A percentile compares a stretch with the other conserved stretches of the same genome.
Conservation (phyloP, 192 early-diverging fungal species). For the Chytriomyces sp. region DNA sequence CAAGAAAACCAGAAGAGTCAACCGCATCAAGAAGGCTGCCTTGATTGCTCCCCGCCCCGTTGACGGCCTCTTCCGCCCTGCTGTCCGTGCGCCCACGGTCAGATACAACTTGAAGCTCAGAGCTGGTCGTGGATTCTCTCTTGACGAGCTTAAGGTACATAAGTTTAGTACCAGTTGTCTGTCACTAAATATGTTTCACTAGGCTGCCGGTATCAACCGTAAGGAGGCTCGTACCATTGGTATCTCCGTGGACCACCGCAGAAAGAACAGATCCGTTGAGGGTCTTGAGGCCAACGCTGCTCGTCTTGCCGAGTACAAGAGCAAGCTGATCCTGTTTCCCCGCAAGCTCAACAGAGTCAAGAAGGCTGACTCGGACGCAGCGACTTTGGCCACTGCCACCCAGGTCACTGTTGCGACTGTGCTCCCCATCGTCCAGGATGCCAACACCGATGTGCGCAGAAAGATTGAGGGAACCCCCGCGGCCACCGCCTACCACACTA, state of each 20-base stretch:
- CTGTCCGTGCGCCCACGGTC: slow-evolving; percentile 92
- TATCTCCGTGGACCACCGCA: slow-evolving; percentile 95
- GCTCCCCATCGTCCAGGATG: slow-evolving; percentile 69
- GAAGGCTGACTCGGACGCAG: slow-evolving; percentile 65
- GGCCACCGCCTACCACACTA: slow-evolving; percentile 66
- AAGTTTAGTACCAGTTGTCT: neutral
- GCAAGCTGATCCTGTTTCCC: slow-evolving; percentile 96
- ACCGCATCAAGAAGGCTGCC: slow-evolving; percentile 93
- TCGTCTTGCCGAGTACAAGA: slow-evolving; percentile 92
- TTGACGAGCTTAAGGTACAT: slow-evolving; percentile 94
- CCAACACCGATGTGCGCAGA: slow-evolving; percentile 38
- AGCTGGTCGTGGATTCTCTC: slow-evolving; percentile 95
- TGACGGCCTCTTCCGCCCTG: slow-evolving; percentile 94
- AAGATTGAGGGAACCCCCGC: slow-evolving; percentile 37
- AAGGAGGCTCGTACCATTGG: slow-evolving; percentile 94
- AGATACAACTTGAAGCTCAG: slow-evolving; percentile 99
- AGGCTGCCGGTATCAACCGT: slow-evolving; percentile 88
- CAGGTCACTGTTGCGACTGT: slow-evolving; percentile 65
- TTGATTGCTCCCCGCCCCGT: slow-evolving; percentile 94
- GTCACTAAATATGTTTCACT: slow-evolving; percentile 17
- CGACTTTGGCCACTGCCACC: slow-evolving; percentile 53
- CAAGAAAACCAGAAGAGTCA: slow-evolving; percentile 87
- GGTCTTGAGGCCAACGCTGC: slow-evolving; percentile 88
- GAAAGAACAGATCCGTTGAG: slow-evolving; percentile 94
- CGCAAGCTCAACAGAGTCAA: slow-evolving; percentile 88